Evolutionary conservation across 352 stramenopile genomes (phyloP), one percentile per base, ranked within the genome.

Genomic region (Elongisporangium prolatum): DNA sequence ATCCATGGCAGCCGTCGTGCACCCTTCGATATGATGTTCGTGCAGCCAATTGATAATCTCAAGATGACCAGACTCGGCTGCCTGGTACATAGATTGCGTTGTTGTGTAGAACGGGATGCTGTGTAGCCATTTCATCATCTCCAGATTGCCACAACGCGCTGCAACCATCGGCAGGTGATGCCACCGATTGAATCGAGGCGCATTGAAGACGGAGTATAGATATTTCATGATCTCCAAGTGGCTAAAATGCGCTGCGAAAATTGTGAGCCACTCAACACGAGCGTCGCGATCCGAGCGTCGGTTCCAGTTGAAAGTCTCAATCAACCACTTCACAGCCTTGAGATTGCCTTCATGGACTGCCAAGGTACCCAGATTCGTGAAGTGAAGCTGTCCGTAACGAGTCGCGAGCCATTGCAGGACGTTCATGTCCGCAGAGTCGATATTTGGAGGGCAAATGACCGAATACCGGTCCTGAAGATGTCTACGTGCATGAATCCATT

Each of bases 11-110:
- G 25, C 52, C 18, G 61, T 54, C 0, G 63, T 77, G 25, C 67
- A 77, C 0, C 66, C 69, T 60, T 77, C 69, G 9, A 58, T 66
- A 0, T 65, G 55, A 24, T 69, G 67, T 9, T 65, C 51, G 38
- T 76, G 59, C 20, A 76, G 38, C 64, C 65, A 76, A 10, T 69
- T 70, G 2, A 76, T 59, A 10, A 71, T 52, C 24, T 73, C 56
- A 13, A 76, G 60, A 24, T 76, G 62, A 13, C 68, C 68, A 14
- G 65, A 68, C 24, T 50, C 48, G 9, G 68, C 68, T 20, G 68
- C 68, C 56, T 60, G 34, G 44, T 76, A 56, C 68, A 76, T 76
- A 0, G 62, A 77, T 77, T 2, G 69, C 69, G 6, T 65, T 63
- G 63, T 63, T 1, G 69, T 71, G 21, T 66, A 76, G 24, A 34